These are phyloP conservation scores for Cercospora canescens DNA, from an alignment of 2,329 filamentous ascomycete genomes.

Conservation along the genomic window DNA sequence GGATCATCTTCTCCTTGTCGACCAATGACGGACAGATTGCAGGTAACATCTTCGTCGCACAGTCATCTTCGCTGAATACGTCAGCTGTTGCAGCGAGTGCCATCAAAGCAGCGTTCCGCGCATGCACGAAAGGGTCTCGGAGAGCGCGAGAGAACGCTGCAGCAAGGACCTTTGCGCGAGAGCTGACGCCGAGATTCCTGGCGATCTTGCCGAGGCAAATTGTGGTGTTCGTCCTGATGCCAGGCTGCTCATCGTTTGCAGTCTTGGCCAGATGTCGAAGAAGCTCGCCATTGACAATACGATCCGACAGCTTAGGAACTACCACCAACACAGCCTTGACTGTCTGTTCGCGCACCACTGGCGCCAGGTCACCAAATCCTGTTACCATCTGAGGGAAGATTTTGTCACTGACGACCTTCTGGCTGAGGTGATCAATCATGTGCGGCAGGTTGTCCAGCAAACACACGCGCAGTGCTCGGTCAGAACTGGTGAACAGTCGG, in stretches of 20 bases:
- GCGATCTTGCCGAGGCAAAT: conserved; percentile 97
- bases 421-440: conserved; percentile 88
- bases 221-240: conserved; percentile 96
- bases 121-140: conserved; percentile 92
- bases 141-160: conserved; percentile 89
- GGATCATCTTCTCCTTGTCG: conserved; percentile 92
- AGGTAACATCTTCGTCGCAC: conserved; percentile 78
- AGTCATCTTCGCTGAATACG: conserved; percentile 86
- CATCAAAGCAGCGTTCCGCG: conserved; percentile 83
- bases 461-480: conserved; percentile 88
- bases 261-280: conserved; percentile 90
- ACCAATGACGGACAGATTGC: conserved; percentile 80
- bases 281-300: conserved; percentile 90
- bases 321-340: conserved; percentile 90
- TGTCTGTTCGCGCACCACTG: conserved; percentile 91
- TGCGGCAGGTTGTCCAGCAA: conserved; percentile 82
- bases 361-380: conserved; percentile 88
- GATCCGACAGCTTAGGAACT: conserved; percentile 85
- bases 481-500: conserved; percentile 84
- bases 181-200: conserved; percentile 73
- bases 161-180: conserved; percentile 84
- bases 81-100: conserved; percentile 84
- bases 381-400: conserved; percentile 97
- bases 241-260: conserved; percentile 94
- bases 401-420: conserved; percentile 90